phyloP scores from a whole-genome alignment of 208 protist species.

The Wallacemonas sp. region DNA sequence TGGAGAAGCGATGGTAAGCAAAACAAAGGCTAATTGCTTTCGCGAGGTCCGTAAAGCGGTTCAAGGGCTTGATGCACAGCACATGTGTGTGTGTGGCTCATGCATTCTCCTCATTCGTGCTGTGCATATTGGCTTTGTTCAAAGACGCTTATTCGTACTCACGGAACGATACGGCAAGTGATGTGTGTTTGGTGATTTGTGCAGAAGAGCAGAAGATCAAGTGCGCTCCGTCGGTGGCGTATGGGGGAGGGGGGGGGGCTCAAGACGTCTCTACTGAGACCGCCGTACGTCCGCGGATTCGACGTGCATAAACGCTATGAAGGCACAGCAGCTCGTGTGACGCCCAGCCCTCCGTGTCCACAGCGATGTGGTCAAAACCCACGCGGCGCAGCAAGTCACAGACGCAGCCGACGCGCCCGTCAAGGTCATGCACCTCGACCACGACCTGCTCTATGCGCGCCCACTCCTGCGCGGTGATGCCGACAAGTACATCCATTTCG shows the following conservation, averaged over 20 bases:
- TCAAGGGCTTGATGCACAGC: no score
- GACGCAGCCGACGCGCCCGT: constrained; percentile 21
- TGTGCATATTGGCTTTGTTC: no score
- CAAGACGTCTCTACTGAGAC: no score
- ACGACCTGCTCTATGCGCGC: constrained; percentile 35
- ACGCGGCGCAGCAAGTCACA: constrained; percentile 20
- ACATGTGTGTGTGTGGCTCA: no score
- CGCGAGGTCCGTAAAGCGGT: no score
- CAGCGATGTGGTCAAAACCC: constrained; percentile 24
- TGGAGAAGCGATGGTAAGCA: no score
- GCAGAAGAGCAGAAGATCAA: not conserved
- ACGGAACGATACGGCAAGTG: not conserved
- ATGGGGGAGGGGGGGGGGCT: no score
- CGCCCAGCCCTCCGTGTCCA: constrained; percentile 26
- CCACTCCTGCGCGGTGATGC: constrained; percentile 31
- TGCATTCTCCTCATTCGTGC: no score
- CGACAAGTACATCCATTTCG: constrained; percentile 39
- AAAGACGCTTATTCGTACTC: no score
- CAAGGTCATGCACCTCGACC: constrained; percentile 48
- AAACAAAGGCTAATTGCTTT: no score
- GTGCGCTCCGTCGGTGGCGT: no score
- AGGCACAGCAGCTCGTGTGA: constrained; percentile 31
- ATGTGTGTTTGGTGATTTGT: constrained; percentile 3
- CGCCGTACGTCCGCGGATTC: not conserved
- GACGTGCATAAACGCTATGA: constrained; percentile 26